A percentile compares a stretch with the other conserved stretches of the same genome.
Evolutionary conservation across 768 basidiomycete species (phyloP).

Genomic region (Daedalea quercina): DNA sequence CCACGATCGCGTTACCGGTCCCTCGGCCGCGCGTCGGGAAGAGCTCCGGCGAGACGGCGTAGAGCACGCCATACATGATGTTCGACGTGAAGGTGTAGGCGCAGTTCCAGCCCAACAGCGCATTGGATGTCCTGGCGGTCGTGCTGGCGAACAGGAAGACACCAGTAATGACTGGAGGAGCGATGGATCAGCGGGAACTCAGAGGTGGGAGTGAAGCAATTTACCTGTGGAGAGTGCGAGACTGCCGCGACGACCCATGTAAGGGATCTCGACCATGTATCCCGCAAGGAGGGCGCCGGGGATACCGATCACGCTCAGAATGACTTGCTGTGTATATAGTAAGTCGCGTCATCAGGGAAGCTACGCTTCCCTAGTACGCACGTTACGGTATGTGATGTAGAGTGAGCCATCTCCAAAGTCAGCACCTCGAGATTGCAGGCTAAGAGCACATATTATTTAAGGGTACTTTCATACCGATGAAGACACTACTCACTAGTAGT

Average conservation of each 20-base stretch:
- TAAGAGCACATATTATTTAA: constrained; percentile 20
- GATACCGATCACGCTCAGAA: constrained; percentile 49
- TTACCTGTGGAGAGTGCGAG: constrained; percentile 43
- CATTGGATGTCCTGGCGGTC: constrained; percentile 44
- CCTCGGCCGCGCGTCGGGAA: constrained; percentile 50
- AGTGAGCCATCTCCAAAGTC: constrained; percentile 63
- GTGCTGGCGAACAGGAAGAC: constrained; percentile 53
- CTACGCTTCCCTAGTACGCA: constrained; percentile 20
- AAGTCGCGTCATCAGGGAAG: too few species aligned
- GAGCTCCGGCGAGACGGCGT: constrained; percentile 39
- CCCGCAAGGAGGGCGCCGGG: constrained; percentile 54
- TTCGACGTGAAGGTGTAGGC: constrained; percentile 51
- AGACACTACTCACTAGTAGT: constrained; percentile 37
- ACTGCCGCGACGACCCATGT: constrained; percentile 47
- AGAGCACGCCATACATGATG: constrained; percentile 45
- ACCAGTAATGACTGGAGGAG: constrained; percentile 38
- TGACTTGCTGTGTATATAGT: constrained; percentile 37
- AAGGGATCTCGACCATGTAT: constrained; percentile 42
- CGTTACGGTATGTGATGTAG: constrained; percentile 71
- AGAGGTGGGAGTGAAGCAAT: constrained; percentile 4
- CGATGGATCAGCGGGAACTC: constrained; percentile 5
- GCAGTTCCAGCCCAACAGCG: constrained; percentile 53
- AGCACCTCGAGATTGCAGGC: constrained; percentile 59
- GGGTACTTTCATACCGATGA: not conserved
- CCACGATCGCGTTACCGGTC: constrained; percentile 49